Evolutionary conservation across 176 grass and related monocot species (phyloP).

Genomic region (Alopecurus myosuroides): DNA sequence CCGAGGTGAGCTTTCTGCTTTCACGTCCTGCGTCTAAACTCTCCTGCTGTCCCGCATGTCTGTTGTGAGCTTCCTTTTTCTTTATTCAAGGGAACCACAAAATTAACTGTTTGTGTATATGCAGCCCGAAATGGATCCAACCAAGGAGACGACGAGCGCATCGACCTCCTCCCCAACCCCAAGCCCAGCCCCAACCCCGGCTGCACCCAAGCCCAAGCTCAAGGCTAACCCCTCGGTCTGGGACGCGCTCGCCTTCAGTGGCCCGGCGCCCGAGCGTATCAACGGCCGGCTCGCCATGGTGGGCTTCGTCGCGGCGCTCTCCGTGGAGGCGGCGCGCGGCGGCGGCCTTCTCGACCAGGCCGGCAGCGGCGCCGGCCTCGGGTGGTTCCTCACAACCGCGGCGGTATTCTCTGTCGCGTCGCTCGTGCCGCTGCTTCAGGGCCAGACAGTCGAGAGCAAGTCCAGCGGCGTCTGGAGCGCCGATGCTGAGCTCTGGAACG

Average conservation of each 20-base stretch:
- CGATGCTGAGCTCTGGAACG: conserved; percentile 89
- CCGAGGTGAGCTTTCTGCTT: background rate
- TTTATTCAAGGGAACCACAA: too few relatives aligned
- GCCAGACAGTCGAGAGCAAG: conserved; percentile 36
- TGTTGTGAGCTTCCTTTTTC: too few relatives aligned
- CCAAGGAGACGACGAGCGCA: background rate
- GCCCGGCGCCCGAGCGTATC: conserved; percentile 65
- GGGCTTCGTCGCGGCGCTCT: conserved; percentile 57
- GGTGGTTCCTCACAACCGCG: conserved; percentile 36
- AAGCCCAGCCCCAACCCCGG: background rate
- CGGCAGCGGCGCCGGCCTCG: conserved; percentile 26
- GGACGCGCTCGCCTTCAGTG: conserved; percentile 65
- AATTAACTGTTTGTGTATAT: background rate
- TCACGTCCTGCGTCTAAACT: background rate
- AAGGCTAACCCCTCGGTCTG: conserved; percentile 28
- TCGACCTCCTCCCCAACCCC: background rate
- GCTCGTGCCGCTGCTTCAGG: conserved; percentile 57
- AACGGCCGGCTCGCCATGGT: conserved; percentile 72
- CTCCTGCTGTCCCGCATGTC: too few relatives aligned
- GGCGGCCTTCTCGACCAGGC: conserved; percentile 37
- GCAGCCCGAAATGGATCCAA: background rate
- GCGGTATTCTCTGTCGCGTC: conserved; percentile 53
- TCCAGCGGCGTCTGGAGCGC: conserved; percentile 30
- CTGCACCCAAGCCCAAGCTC: background rate
- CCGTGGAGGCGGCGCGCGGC: conserved; percentile 48